Conservation (phyloP, 2,329 filamentous ascomycete species). For the Kalaharituber pfeilii region DNA sequence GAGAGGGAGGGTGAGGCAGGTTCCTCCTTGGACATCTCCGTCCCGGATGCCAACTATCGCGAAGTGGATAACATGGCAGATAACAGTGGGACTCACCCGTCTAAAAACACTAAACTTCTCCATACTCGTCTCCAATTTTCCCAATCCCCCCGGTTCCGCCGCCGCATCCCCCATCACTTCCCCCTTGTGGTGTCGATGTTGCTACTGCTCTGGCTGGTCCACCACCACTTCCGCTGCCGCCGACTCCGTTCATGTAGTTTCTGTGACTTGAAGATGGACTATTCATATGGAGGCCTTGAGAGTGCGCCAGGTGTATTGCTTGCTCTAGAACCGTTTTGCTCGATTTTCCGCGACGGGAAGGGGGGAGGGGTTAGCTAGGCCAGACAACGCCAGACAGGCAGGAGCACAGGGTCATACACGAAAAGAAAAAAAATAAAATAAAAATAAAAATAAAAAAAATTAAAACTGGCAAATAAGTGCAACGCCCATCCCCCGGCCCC, state of each 20-base stretch:
- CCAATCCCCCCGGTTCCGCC: no score
- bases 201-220: no score
- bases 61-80: background rate
- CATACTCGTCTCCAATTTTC: slow-evolving; percentile 13
- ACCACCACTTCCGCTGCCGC: background rate
- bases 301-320: background rate
- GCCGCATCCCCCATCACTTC: no score
- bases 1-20: no score
- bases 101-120: slow-evolving; percentile 17
- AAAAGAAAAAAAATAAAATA: no score
- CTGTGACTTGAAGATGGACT: background rate
- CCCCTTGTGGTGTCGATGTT: no score
- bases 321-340: background rate
- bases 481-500: no score
- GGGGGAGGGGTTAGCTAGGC: background rate
- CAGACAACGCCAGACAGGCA: background rate
- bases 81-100: slow-evolving; percentile 11
- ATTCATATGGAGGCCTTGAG: background rate
- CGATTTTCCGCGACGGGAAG: background rate
- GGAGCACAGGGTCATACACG: no score
- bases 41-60: background rate
- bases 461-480: no score
- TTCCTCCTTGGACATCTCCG: no score
- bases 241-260: background rate
- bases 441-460: no score